Percentiles rank a stretch among this genome's conserved stretches.
Evolutionary conservation across 2,329 filamentous ascomycete species (phyloP).

Genomic region (Fusarium foetens): DNA sequence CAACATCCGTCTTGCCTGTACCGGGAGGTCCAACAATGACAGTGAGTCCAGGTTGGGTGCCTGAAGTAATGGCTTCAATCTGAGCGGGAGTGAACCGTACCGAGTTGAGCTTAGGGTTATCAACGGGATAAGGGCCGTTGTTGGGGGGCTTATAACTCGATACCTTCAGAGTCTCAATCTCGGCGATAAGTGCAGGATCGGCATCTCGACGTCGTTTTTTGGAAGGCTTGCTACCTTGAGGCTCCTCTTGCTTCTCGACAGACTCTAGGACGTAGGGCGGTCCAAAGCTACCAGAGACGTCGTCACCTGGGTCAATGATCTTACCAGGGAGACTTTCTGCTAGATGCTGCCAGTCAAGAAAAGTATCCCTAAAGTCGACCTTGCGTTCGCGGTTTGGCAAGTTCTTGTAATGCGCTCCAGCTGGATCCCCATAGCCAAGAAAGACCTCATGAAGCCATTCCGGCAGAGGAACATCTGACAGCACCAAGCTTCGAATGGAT

Average conservation of each 20-base stretch:
- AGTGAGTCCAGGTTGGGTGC: conserved; percentile 92
- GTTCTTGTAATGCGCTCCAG: conserved; percentile 85
- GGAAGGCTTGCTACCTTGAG: conserved; percentile 67
- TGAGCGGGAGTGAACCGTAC: conserved; percentile 93
- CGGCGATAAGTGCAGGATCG: conserved; percentile 70
- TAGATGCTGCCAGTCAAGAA: conserved; percentile 94
- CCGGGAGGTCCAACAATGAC: conserved; percentile 95
- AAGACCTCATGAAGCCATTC: conserved; percentile 97
- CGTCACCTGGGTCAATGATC: conserved; percentile 80
- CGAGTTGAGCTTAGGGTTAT: conserved; percentile 81
- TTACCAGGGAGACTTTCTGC: conserved; percentile 90
- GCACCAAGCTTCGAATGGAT: conserved; percentile 85
- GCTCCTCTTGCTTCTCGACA: conserved; percentile 63
- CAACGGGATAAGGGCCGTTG: conserved; percentile 87
- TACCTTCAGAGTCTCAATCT: conserved; percentile 78
- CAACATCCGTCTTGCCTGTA: conserved; percentile 99
- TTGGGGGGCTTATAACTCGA: conserved; percentile 92
- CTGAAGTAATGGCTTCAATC: conserved; percentile 91
- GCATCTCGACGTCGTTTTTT: conserved; percentile 90
- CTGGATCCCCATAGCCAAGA: conserved; percentile 94
- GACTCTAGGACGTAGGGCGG: conserved; percentile 89
- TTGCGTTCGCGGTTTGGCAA: conserved; percentile 80
- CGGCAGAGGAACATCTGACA: conserved; percentile 86
- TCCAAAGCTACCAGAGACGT: conserved; percentile 77
- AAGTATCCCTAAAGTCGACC: conserved; percentile 93